Evolutionary conservation across 345 rosid genomes (phyloP).

Genomic region (Salix arbutifolia): DNA sequence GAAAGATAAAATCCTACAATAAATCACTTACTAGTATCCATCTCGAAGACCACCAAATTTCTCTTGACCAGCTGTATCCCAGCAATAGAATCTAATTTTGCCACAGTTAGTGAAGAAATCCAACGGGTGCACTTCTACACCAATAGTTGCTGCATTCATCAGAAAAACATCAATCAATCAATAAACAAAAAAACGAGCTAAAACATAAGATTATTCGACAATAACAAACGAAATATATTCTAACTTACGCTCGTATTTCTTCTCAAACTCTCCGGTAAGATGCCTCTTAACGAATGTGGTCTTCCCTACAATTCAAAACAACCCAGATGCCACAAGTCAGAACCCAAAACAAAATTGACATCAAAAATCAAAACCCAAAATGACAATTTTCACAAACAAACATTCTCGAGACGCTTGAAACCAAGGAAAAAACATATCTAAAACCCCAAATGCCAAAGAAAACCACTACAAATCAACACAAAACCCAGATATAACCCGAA

Average conservation of each 20-base stretch:
- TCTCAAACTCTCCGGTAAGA: conserved; percentile 93
- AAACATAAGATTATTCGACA: neutral
- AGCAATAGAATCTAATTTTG: conserved; percentile 84
- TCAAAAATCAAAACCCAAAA: neutral
- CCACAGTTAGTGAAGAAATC: conserved; percentile 95
- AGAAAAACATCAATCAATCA: neutral
- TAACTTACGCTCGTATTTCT: conserved; percentile 86
- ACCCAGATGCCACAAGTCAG: neutral
- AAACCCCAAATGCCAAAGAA: neutral
- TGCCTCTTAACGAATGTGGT: conserved; percentile 91
- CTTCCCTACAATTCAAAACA: conserved; percentile 45
- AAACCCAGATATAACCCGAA: neutral
- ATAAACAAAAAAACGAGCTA: neutral
- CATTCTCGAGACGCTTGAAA: too few relatives aligned
- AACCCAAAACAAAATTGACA: neutral
- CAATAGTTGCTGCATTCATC: conserved; percentile 65
- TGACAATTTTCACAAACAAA: too few relatives aligned
- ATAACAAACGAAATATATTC: too few relatives aligned
- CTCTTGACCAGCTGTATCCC: conserved; percentile 99
- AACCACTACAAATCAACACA: neutral
- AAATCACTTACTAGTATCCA: conserved; percentile 77
- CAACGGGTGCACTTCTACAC: conserved; percentile 93
- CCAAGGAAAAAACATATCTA: too few relatives aligned
- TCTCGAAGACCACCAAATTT: conserved; percentile 93
- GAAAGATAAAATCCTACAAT: neutral